Evolutionary conservation across 179 eudicot species (phyloP), one percentile per base, ranked within the genome.

Genomic region (Patellifolia procumbens): DNA sequence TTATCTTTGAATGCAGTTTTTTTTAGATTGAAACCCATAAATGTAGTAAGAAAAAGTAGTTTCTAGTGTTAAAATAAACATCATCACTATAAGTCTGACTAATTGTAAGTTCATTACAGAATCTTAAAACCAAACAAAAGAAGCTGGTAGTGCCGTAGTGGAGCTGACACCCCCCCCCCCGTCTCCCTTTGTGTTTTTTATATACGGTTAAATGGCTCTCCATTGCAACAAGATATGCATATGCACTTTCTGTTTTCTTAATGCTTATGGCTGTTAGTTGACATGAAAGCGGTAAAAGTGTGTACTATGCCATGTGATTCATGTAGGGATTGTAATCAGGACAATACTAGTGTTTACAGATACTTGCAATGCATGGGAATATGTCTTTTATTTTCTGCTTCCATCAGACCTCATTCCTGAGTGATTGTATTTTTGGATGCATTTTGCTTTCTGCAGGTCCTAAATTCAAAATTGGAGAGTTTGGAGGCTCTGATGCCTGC

Each of bases 381-480:
- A 11, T 53, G 59, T 22, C 9, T 20, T 53, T 59, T 59, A 4
- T 28, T 12, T 59, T 2, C 22, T 26, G 62, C 52, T 11, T 16
- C 52, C 52, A 48, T 48, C 52, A 55, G 28, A 9, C 19, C 28
- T n/a, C 60, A 7, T 65, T 32, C 5, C 43, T 32, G 20, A 12
- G 35, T 52, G 62, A 48, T 24, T 46, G 35, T 20, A 62, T 48
- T 24, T 76, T 58, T 56, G 64, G 70, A 28, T 70, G 28, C 31
- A 68, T 73, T 55, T 77, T 73, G 32, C 71, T 45, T 16, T 10
- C 85, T 82, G n/a, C 93, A 96, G 99, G 81, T 82, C 62, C 88
- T 96, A 62, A 88, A 90, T 81, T 84, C 92, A 49, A 96, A 91
- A 84, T 83, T 96, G 58, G 88, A 83, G 68, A 85, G 76, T 60